A percentile compares a stretch with the other conserved stretches of the same genome.
Evolutionary conservation across 345 rosid genomes (phyloP).

Genomic region (Acer negundo): DNA sequence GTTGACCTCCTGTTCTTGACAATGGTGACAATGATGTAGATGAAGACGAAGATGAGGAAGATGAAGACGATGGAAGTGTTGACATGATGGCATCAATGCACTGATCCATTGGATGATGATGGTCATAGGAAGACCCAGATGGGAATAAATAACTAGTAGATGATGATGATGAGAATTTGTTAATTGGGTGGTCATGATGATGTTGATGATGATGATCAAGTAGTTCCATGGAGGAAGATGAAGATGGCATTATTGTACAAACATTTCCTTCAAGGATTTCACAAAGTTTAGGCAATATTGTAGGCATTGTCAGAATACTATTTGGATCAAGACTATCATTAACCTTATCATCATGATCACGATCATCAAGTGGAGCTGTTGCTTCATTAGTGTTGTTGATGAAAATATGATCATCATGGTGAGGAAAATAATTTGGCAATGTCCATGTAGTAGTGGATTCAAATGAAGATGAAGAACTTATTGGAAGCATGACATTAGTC

Average conservation of each 20-base stretch:
- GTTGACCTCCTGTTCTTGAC: conserved; percentile 42
- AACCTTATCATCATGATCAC: not conserved
- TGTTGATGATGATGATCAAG: not conserved
- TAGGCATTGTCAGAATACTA: conserved; percentile 22
- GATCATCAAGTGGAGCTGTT: not conserved
- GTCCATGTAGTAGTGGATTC: conserved; percentile 27
- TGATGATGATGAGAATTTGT: conserved; percentile 22
- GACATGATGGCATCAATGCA: conserved; percentile 62
- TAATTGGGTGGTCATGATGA: conserved; percentile 18
- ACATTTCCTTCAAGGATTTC: conserved; percentile 56
- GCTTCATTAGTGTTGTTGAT: conserved; percentile 18
- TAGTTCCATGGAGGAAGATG: conserved; percentile 31
- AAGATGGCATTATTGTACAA: conserved; percentile 16
- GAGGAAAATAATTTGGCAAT: conserved; percentile 27
- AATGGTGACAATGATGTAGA: conserved; percentile 37
- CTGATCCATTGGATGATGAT: conserved; percentile 34
- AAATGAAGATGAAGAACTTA: no score
- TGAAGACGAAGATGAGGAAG: conserved; percentile 29
- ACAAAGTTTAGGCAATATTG: conserved; percentile 49
- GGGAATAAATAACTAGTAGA: conserved; percentile 19
- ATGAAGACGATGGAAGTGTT: conserved; percentile 37
- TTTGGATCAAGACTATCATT: conserved; percentile 27
- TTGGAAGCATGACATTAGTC: no score
- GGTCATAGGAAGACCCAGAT: conserved; percentile 11
- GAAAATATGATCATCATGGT: conserved; percentile 24